Conservation (phyloP, 177 flowering plant genomes). For the Tripterygium wilfordii region DNA sequence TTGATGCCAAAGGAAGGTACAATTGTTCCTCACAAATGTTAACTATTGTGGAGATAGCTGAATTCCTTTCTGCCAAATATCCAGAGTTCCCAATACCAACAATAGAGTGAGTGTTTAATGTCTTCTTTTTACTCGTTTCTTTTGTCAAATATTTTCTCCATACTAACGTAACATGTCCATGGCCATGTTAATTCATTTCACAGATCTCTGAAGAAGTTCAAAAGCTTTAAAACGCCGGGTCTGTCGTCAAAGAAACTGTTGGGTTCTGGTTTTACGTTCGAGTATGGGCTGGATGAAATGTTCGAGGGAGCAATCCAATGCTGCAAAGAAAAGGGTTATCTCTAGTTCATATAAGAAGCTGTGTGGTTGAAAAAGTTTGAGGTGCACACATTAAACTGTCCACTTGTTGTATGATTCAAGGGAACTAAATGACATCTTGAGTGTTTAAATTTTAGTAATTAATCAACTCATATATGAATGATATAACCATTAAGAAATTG, state of each 20-base stretch:
- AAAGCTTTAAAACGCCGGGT: constrained; percentile 6
- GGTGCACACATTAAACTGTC: too few species aligned
- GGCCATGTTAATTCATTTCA: too few species aligned
- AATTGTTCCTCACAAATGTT: constrained; percentile 16
- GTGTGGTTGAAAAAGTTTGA: too few species aligned
- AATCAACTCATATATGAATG: too few species aligned
- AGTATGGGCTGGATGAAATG: too few species aligned
- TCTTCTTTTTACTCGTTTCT: neutral
- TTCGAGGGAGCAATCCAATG: constrained; percentile 35
- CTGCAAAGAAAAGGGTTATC: constrained; percentile 39
- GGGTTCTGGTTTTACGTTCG: constrained; percentile 37
- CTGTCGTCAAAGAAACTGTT: constrained; percentile 40
- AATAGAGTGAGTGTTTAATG: constrained; percentile 8
- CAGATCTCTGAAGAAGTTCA: constrained; percentile 12
- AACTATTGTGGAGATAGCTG: constrained; percentile 9
- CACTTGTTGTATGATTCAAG: too few species aligned
- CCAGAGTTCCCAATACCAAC: constrained; percentile 21
- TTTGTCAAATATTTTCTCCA: neutral
- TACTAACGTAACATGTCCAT: too few species aligned
- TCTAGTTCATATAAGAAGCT: too few species aligned
- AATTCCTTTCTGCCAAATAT: constrained; percentile 19
- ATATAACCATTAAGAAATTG: too few species aligned
- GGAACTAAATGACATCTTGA: too few species aligned
- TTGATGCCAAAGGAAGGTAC: constrained; percentile 31
- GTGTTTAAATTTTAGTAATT: too few species aligned